Evolutionary conservation across 257 asterid genomes (phyloP), one percentile per base, ranked within the genome.

Genomic region (Catharanthus roseus): DNA sequence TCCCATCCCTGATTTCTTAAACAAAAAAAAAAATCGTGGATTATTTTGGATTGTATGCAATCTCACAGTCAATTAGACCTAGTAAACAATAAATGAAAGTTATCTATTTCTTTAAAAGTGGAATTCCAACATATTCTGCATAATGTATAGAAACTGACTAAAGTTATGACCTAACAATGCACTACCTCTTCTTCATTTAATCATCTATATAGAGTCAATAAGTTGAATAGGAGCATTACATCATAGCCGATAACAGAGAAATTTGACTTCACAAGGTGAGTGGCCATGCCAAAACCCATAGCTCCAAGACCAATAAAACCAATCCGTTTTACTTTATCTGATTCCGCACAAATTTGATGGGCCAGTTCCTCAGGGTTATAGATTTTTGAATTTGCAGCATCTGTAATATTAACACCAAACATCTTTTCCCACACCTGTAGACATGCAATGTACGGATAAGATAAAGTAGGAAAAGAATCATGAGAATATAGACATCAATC

Each of bases 271-370:
- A 93, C 78, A 76, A 93, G 86, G 79, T 93, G 96, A 53, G 91
- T 91, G 69, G 99, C 99, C 97, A 93, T 93, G 86, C 99, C 99
- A 83, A 91, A 89, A 74, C 99, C 99, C 99, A 93, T 93, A 67
- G 99, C 97, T 80, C 99, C 99, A 72, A 93, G 91, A 74, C 99
- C 99, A 77, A 93, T 88, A 80, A 93, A 93, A 79, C 96, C 99
- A 49, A 91, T 85, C 74, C 84, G 80, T 73, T 91, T 84, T 63
- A 80, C 86, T 56, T 81, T 72, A 81, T 86, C 83, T 45, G 96
- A 89, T 63, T 85, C 84, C 65, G 83, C 70, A 78, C 86, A 73
- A 75, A 85, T 76, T 76, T 85, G 85, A 70, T 51, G 58, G 65
- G 95, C 96, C 76, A 85, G 80, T 66, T 88, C 95, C 84, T 87